phyloP scores from a whole-genome alignment of 1,284 basidiomycete genomes.

The Trametes sp. region DNA sequence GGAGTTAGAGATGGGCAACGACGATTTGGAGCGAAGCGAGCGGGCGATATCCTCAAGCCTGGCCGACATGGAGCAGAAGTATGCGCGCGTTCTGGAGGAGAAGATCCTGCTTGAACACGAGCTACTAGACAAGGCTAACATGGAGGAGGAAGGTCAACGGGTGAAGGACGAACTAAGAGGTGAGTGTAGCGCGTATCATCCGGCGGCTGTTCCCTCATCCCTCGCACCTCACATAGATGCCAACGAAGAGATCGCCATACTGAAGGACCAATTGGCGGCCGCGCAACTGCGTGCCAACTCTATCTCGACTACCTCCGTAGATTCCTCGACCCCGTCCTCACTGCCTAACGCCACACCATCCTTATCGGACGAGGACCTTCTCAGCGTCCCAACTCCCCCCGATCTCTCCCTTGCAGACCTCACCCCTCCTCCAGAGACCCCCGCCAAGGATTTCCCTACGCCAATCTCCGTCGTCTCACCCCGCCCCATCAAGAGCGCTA shows the following conservation, averaged over 20 bases:
- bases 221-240: slow-evolving; percentile 62
- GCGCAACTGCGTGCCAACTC: slow-evolving; percentile 42
- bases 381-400: slow-evolving; percentile 61
- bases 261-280: slow-evolving; percentile 76
- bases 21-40: slow-evolving; percentile 93
- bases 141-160: slow-evolving; percentile 94
- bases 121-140: slow-evolving; percentile 86
- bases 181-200: slow-evolving; percentile 45
- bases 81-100: slow-evolving; percentile 92
- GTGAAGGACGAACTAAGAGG: slow-evolving; percentile 94
- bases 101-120: slow-evolving; percentile 98
- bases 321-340: slow-evolving; percentile 36
- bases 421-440: slow-evolving; percentile 53
- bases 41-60: slow-evolving; percentile 91
- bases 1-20: slow-evolving; percentile 95
- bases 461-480: slow-evolving; percentile 37
- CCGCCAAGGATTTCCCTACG: slow-evolving; percentile 37
- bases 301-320: slow-evolving; percentile 36
- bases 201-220: not conserved
- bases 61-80: slow-evolving; percentile 90
- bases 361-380: slow-evolving; percentile 60
- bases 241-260: slow-evolving; percentile 83
- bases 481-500: slow-evolving; percentile 28
- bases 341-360: slow-evolving; percentile 39
- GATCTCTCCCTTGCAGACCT: slow-evolving; percentile 71